These are phyloP conservation scores for Furcasterigmium sp. DNA, from an alignment of 2,329 filamentous ascomycete genomes.

Conservation along the genomic window DNA sequence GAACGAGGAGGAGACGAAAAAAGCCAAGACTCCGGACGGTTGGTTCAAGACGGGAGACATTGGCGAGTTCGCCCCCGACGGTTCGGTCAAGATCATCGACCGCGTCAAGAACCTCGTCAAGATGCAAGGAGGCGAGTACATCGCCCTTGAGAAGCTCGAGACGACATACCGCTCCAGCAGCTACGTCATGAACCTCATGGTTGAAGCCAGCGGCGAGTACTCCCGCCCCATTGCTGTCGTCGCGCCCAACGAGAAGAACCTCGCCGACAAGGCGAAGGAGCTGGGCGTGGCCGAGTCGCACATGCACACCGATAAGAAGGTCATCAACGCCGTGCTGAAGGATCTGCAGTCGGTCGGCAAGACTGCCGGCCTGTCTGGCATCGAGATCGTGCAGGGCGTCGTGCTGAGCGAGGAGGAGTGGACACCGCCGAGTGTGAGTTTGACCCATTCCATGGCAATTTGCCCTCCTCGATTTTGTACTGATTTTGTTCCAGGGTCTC, in stretches of 20 bases:
- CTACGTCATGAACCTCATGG: constrained; percentile 81
- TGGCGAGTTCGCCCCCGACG: constrained; percentile 76
- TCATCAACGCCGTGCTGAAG: constrained; percentile 58
- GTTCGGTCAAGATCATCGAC: constrained; percentile 84
- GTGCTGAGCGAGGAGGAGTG: constrained; percentile 82
- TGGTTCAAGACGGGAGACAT: constrained; percentile 99
- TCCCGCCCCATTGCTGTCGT: constrained; percentile 80
- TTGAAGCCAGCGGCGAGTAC: constrained; percentile 72
- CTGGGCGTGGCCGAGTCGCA: constrained; percentile 61
- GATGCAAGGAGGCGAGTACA: constrained; percentile 92
- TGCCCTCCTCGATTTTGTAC: background rate
- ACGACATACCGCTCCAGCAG: constrained; percentile 77
- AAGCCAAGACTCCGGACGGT: constrained; percentile 72
- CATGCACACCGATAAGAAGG: constrained; percentile 62
- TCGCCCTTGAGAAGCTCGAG: constrained; percentile 93
- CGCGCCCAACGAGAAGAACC: constrained; percentile 58
- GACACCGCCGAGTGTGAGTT: constrained; percentile 76
- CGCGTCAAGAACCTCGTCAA: constrained; percentile 98
- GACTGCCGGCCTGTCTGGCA: constrained; percentile 59
- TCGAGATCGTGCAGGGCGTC: constrained; percentile 73
- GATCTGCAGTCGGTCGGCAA: constrained; percentile 62
- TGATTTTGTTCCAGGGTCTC: constrained; percentile 38
- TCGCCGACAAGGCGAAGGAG: constrained; percentile 54
- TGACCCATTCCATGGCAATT: background rate
- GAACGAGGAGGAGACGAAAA: constrained; percentile 78